Evolutionary conservation across 148 eudicot species (phyloP).

Genomic region (Dysphania ambrosioides): DNA sequence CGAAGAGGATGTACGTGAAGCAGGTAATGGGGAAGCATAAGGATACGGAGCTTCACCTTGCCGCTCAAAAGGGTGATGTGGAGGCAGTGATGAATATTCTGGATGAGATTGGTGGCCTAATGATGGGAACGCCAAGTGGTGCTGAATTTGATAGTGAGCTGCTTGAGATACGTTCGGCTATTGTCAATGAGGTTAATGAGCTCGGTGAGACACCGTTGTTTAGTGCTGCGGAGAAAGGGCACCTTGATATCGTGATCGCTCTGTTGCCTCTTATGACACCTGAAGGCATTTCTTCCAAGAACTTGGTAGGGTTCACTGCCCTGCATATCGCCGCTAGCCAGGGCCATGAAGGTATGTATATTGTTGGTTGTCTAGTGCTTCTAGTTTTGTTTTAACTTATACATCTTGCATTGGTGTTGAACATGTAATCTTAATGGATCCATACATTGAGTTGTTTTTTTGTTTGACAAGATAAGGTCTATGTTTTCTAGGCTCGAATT

Average conservation of each 20-base stretch:
- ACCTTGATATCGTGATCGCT: slow-evolving; percentile 49
- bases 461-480: neutral
- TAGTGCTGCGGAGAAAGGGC: slow-evolving; percentile 67
- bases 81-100: slow-evolving; percentile 49
- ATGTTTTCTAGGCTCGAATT: too few species aligned
- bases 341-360: slow-evolving; percentile 60
- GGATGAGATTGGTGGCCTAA: slow-evolving; percentile 57
- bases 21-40: slow-evolving; percentile 79
- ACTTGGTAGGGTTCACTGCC: slow-evolving; percentile 55
- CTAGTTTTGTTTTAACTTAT: too few species aligned
- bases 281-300: slow-evolving; percentile 55
- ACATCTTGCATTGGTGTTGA: too few species aligned
- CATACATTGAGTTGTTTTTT: too few species aligned
- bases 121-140: slow-evolving; percentile 45
- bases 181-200: slow-evolving; percentile 76
- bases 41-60: slow-evolving; percentile 73
- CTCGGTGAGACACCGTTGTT: slow-evolving; percentile 70
- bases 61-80: slow-evolving; percentile 58
- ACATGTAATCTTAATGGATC: too few species aligned
- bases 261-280: slow-evolving; percentile 52
- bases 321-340: slow-evolving; percentile 67
- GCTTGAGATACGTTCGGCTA: slow-evolving; percentile 50
- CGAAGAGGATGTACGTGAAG: slow-evolving; percentile 66
- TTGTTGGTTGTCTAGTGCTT: too few species aligned
- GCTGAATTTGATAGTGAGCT: slow-evolving; percentile 62